A percentile compares a stretch with the other conserved stretches of the same genome.
These are phyloP conservation scores for Bromus sterilis DNA, from an alignment of 176 grass and related monocot species.

Conservation along the genomic window DNA sequence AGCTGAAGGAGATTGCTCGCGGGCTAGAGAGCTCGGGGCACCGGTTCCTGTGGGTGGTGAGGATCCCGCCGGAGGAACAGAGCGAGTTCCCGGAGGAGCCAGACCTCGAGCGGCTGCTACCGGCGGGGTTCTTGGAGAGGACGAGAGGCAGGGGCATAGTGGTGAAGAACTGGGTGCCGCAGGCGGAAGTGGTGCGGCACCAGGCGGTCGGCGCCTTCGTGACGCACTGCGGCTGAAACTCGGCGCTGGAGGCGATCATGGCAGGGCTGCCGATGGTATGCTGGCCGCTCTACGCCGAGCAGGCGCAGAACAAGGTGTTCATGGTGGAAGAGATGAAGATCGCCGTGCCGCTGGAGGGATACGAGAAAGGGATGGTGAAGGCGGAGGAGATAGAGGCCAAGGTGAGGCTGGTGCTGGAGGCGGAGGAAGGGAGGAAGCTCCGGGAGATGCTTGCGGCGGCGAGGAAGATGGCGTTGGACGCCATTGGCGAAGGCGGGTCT, in stretches of 20 bases:
- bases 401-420: slow-evolving; percentile 54
- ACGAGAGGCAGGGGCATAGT: slow-evolving; percentile 41
- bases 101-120: slow-evolving; percentile 47
- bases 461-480: slow-evolving; percentile 18
- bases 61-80: slow-evolving; percentile 17
- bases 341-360: slow-evolving; percentile 25
- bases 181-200: slow-evolving; percentile 53
- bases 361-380: slow-evolving; percentile 30
- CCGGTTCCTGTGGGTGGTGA: slow-evolving; percentile 50
- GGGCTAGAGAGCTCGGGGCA: slow-evolving; percentile 56
- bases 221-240: slow-evolving; percentile 62
- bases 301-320: slow-evolving; percentile 48
- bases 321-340: slow-evolving; percentile 54
- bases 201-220: slow-evolving; percentile 48
- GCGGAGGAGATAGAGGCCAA: slow-evolving; percentile 50
- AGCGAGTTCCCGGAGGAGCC: slow-evolving; percentile 7
- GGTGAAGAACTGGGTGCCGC: slow-evolving; percentile 47
- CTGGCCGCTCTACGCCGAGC: slow-evolving; percentile 76
- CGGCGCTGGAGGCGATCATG: slow-evolving; percentile 35
- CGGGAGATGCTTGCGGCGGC: slow-evolving; percentile 14
- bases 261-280: slow-evolving; percentile 45
- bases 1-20: slow-evolving; percentile 37
- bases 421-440: slow-evolving; percentile 22
- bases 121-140: slow-evolving; percentile 51
- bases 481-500: slow-evolving; percentile 13